Evolutionary conservation across 2,329 filamentous ascomycete species (phyloP).

Genomic region (Pseudogymnoascus sp.): DNA sequence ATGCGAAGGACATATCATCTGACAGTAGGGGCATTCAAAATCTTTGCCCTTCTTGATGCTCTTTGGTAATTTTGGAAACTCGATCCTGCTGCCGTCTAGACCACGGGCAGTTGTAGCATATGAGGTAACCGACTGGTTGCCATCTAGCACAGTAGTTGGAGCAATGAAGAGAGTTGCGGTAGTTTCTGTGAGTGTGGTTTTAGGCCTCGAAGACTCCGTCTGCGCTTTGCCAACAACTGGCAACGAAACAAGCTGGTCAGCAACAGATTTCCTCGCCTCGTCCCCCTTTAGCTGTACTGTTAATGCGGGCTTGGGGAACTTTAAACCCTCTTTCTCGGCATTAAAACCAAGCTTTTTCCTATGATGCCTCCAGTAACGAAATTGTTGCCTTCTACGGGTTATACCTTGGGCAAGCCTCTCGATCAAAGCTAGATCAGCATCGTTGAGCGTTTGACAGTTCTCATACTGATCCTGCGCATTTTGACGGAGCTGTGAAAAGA

Average conservation of each 20-base stretch:
- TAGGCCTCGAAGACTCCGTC: not conserved
- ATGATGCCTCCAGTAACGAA: not conserved
- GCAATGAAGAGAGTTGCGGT: not conserved
- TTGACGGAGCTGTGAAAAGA: not conserved
- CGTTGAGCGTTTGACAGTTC: not conserved
- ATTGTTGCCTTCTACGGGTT: slow-evolving; percentile 1
- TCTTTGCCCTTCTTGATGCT: slow-evolving; percentile 4
- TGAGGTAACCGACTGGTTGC: not conserved
- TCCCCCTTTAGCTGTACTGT: not conserved
- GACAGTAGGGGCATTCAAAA: slow-evolving; percentile 12
- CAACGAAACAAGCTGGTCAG: not conserved
- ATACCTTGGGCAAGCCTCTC: not conserved
- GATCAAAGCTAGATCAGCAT: not conserved
- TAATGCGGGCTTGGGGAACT: not conserved
- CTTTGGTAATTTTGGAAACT: not conserved
- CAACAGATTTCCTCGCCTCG: not conserved
- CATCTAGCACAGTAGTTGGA: not conserved
- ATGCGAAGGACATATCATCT: slow-evolving; percentile 2
- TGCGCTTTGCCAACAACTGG: not conserved
- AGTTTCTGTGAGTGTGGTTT: not conserved
- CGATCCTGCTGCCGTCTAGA: not conserved
- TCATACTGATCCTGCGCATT: not conserved
- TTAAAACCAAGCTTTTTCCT: not conserved
- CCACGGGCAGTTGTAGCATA: slow-evolving; percentile 5
- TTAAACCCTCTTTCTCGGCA: not conserved